Evolutionary conservation across 176 grass and related monocot genomes (phyloP), one percentile per base, ranked within the genome.

Genomic region (Pharus latifolius): DNA sequence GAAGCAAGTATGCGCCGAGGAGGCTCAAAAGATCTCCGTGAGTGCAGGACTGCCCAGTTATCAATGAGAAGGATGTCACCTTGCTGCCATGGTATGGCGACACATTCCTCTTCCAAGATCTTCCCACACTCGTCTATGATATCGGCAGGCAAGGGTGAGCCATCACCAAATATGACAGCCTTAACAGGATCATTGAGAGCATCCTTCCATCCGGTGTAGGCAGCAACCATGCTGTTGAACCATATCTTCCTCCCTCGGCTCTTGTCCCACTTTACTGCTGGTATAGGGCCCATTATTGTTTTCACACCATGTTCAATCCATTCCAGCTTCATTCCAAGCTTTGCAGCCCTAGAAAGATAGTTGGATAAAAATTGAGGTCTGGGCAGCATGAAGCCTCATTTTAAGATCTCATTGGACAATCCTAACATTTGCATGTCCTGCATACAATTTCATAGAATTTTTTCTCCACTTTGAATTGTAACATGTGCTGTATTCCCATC

Each of bases 151-250:
- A 94, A 45, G 2, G 80, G 78, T 0, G 87, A 83, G 27, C 90
- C 87, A 4, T 99, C 90, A 16, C 87, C 95, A 4, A 91, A 91
- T 34, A 80, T 91, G 41, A 94, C 96, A 0, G 96, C 96, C 80
- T 79, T 94, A 15, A 83, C 82, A 24, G 96, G 90, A 58, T 99
- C 90, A 20, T 99, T 99, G 27, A 87, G 79, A 26, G 79, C 73
- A 8, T 99, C 96, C 49, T 85, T 91, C 96, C 96, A 99, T 12
- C 95, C 90, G 0, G 95, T 99, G 73, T 94, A 94, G 23, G 95
- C 95, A 42, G 90, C 95, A 0, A 99, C 90, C 90, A 94, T 94
- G 84, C 96, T 95, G 68, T 95, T 99, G 54, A 99, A 99, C 96
- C 96, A 99, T 63, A 94, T 86, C 65, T 88, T 95, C 45, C 82